A percentile compares a stretch with the other conserved stretches of the same genome.
Conservation (phyloP, 352 stramenopile genomes). For the Saprolegnia diclina region DNA sequence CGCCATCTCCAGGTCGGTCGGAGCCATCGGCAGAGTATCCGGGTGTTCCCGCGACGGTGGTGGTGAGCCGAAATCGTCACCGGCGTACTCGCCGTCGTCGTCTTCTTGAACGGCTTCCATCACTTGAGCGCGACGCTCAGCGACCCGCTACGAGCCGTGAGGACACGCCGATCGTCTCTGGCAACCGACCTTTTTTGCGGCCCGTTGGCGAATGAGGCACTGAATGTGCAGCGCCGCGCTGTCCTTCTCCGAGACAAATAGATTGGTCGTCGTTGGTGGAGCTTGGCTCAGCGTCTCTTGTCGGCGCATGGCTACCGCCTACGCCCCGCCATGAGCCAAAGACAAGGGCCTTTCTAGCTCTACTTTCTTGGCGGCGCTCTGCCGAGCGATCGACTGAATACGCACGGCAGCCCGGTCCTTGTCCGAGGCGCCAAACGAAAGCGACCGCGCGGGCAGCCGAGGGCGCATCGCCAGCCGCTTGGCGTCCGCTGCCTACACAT, state of each 20-base stretch:
- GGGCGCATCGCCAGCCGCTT: background rate
- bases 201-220: conserved; percentile 38
- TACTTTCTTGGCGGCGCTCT: background rate
- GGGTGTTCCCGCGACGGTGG: background rate
- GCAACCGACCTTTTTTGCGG: conserved; percentile 32
- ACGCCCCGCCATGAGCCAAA: too few species aligned
- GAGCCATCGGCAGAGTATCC: background rate
- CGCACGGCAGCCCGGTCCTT: background rate
- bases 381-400: background rate
- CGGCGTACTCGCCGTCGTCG: background rate
- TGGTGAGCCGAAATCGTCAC: background rate
- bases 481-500: too few species aligned
- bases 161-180: background rate
- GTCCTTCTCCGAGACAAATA: conserved; percentile 19
- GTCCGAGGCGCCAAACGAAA: background rate
- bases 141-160: background rate
- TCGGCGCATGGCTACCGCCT: too few species aligned
- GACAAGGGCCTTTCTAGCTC: too few species aligned
- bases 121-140: background rate
- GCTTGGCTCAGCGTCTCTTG: too few species aligned
- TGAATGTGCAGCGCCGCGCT: conserved; percentile 44
- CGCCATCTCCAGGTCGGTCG: background rate
- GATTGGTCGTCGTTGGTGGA: too few species aligned
- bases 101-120: background rate
- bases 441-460: too few species aligned